Evolutionary conservation across 257 asterid species (phyloP).

Genomic region (Lycium ferocissimum): DNA sequence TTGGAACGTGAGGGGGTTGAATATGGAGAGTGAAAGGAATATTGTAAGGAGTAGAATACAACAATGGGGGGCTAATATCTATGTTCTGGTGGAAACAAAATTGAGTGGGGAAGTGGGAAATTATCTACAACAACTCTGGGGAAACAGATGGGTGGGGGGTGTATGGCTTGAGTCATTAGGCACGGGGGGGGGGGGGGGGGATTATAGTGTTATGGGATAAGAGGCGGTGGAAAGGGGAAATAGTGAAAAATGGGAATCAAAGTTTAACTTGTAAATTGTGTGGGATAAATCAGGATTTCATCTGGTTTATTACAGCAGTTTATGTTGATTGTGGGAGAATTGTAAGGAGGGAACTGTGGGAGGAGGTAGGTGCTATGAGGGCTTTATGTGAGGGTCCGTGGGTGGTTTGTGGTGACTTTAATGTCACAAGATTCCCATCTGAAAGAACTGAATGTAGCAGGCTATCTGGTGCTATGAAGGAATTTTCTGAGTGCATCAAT

Average conservation of each 20-base stretch:
- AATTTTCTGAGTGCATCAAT: not conserved
- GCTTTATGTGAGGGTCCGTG: not conserved
- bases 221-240: not conserved
- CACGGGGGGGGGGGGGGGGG: not conserved
- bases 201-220: not conserved
- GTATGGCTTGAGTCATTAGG: not conserved
- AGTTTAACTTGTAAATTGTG: not conserved
- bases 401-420: too few relatives aligned
- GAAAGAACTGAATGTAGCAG: not conserved
- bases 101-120: too few relatives aligned
- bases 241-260: not conserved
- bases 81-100: too few relatives aligned
- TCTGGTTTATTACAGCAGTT: not conserved
- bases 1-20: too few relatives aligned
- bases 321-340: not conserved
- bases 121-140: too few relatives aligned
- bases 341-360: not conserved
- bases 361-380: not conserved
- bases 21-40: too few relatives aligned
- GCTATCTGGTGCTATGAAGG: not conserved
- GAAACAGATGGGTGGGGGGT: not conserved
- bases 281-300: not conserved
- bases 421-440: too few relatives aligned
- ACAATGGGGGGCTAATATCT: too few relatives aligned
- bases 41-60: too few relatives aligned